Evolutionary conservation across 2,329 filamentous ascomycete species (phyloP).

Genomic region (Trichoderma sp.): DNA sequence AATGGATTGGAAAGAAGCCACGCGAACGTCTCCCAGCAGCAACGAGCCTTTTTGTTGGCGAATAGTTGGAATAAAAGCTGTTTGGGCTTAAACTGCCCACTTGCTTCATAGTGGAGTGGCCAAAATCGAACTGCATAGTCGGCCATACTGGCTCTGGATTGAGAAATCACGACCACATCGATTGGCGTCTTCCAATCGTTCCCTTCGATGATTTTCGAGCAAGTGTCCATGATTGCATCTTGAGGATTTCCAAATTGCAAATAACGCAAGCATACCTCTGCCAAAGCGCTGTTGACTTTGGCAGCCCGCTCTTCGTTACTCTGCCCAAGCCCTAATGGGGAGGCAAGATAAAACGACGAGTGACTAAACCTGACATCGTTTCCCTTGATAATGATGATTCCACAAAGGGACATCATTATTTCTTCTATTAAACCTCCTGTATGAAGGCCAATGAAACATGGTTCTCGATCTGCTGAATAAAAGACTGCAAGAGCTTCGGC

Average conservation of each 20-base stretch:
- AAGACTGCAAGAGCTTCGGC: neutral
- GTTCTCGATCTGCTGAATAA: neutral
- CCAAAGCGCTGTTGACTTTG: neutral
- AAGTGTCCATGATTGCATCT: neutral
- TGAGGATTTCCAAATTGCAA: neutral
- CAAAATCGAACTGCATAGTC: constrained; percentile 4
- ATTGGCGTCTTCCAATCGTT: neutral
- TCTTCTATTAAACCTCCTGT: neutral
- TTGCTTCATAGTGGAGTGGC: neutral
- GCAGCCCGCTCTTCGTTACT: neutral
- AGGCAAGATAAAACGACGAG: neutral
- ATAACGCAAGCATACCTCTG: neutral
- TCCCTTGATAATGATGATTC: neutral
- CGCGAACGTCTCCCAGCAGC: neutral
- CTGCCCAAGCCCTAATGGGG: neutral
- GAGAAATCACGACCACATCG: neutral
- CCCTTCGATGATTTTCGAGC: neutral
- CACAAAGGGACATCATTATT: neutral
- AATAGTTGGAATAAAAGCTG: neutral
- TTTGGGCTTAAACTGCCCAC: neutral
- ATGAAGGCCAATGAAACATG: neutral
- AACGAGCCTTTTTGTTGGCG: neutral
- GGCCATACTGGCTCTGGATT: neutral
- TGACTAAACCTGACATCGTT: neutral
- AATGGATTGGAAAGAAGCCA: neutral